A percentile compares a stretch with the other conserved stretches of the same genome.
These are phyloP conservation scores for Auricularia cornea DNA, from an alignment of 768 basidiomycete species.

Conservation along the genomic window DNA sequence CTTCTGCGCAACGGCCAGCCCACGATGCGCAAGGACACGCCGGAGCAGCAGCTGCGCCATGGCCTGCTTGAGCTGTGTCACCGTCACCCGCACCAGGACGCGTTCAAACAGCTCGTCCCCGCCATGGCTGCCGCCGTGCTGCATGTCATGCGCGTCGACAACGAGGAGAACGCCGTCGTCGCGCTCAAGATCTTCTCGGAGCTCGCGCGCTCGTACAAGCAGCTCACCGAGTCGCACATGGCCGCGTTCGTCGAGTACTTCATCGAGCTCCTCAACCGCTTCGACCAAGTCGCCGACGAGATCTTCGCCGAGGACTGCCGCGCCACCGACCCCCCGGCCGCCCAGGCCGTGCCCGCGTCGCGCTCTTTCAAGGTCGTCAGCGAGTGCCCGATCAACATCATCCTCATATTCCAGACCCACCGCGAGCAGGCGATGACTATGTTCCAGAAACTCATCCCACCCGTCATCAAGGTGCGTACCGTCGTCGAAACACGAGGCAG, in stretches of 20 bases:
- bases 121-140: slow-evolving; percentile 75
- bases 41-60: slow-evolving; percentile 77
- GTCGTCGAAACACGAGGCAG: no score
- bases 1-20: slow-evolving; percentile 62
- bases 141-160: slow-evolving; percentile 76
- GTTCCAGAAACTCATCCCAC: slow-evolving; percentile 60
- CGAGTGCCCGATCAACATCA: slow-evolving; percentile 88
- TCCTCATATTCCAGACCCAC: slow-evolving; percentile 81
- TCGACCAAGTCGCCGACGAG: slow-evolving; percentile 62
- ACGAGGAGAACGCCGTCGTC: slow-evolving; percentile 88
- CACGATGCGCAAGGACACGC: slow-evolving; percentile 54
- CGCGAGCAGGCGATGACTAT: slow-evolving; percentile 53
- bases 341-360: slow-evolving; percentile 56
- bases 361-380: slow-evolving; percentile 90
- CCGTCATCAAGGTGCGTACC: slow-evolving; percentile 60
- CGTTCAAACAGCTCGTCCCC: slow-evolving; percentile 57
- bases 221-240: slow-evolving; percentile 63
- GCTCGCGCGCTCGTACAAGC: slow-evolving; percentile 68
- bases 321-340: slow-evolving; percentile 36
- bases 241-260: slow-evolving; percentile 75
- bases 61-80: slow-evolving; percentile 84
- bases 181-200: slow-evolving; percentile 92
- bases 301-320: slow-evolving; percentile 47
- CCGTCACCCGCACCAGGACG: slow-evolving; percentile 75
- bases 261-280: slow-evolving; percentile 67